Percentiles rank a stretch among this genome's conserved stretches.
Evolutionary conservation across 2,329 filamentous ascomycete genomes (phyloP).

Genomic region (Diaporthe humulicola): DNA sequence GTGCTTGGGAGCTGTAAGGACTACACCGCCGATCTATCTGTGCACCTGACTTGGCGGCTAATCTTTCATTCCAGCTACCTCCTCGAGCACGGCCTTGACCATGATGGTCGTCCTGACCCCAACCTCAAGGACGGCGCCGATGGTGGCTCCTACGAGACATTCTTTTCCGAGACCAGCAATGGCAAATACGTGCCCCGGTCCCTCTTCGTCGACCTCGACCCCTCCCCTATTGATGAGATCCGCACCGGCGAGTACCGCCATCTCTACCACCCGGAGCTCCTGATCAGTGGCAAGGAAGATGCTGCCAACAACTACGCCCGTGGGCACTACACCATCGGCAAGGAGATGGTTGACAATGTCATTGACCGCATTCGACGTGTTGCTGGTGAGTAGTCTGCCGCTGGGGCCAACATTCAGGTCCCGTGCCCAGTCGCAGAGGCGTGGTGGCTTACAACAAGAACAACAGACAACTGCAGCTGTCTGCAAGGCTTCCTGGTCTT

Average conservation of each 20-base stretch:
- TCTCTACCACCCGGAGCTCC: slow-evolving; percentile 79
- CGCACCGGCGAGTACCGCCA: slow-evolving; percentile 76
- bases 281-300: slow-evolving; percentile 83
- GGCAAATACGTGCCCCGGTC: slow-evolving; percentile 81
- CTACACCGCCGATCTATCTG: slow-evolving; percentile 47
- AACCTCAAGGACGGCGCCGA: slow-evolving; percentile 71
- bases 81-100: slow-evolving; percentile 78
- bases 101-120: slow-evolving; percentile 74
- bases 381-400: slow-evolving; percentile 64
- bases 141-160: slow-evolving; percentile 77
- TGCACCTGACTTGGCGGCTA: slow-evolving; percentile 43
- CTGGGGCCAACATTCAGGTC: not conserved
- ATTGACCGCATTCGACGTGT: slow-evolving; percentile 79
- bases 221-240: slow-evolving; percentile 81
- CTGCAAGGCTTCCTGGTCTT: slow-evolving; percentile 82
- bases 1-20: slow-evolving; percentile 80
- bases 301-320: slow-evolving; percentile 83
- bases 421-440: slow-evolving; percentile 40
- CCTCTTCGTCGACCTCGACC: slow-evolving; percentile 80
- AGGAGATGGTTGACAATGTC: slow-evolving; percentile 80
- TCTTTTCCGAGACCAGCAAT: slow-evolving; percentile 79
- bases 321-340: slow-evolving; percentile 82
- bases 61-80: slow-evolving; percentile 67
- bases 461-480: slow-evolving; percentile 77
- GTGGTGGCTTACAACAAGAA: slow-evolving; percentile 40